Base-by-base conservation (phyloP, 2,329 filamentous ascomycete genomes). In the Mariannaea sp. region DNA sequence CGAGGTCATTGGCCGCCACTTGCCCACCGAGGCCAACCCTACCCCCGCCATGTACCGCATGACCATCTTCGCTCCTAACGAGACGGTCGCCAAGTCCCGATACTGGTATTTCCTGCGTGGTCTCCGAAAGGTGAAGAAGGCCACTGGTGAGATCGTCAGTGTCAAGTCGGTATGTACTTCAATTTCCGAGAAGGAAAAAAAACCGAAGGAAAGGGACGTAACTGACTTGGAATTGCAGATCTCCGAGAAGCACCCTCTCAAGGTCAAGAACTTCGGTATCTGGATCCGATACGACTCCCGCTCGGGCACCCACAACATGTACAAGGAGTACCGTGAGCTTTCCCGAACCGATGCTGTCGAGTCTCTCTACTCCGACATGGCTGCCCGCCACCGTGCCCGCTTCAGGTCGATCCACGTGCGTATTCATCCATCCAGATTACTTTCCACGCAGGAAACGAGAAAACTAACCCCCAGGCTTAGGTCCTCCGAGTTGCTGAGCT, bases 81-180 rank as follows among this genome's bases (percentile, higher is more conserved):
- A 88, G 73, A 94, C 97, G 69, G 92, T 99, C 73, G 94, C 95
- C 77, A 99, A 99, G 89, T 97, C 92, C 77, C 90, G 94, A 75
- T 99, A 96, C 89, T 99, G 95, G 95, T 99, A 99, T 87, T 99
- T 99, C 87, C 83, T 99, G 79, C 91, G 92, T 80, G 95, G 96
- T 85, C 86, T 99, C 74, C 88, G 90, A 77, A 99, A 99, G 88
- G 92, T 99, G 84, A 99, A 99, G 92, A 99, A 99, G 91, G 89
- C 93, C 76, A 97, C 95, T 76, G 94, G 94, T 79, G 94, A 99
- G 88, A 96, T 99, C 75, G 92, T 99, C 77, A 89, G 85, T 79
- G 80, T 97, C 81, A 97, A 97, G 84, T 83, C 88, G 83, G 93
- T 96, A 87, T 73, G 88, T 82, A 61, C 12, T 43, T n/a, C n/a